Evolutionary conservation across 1,284 basidiomycete species (phyloP), one percentile per base, ranked within the genome.

Genomic region (Trichosporon asahii): DNA sequence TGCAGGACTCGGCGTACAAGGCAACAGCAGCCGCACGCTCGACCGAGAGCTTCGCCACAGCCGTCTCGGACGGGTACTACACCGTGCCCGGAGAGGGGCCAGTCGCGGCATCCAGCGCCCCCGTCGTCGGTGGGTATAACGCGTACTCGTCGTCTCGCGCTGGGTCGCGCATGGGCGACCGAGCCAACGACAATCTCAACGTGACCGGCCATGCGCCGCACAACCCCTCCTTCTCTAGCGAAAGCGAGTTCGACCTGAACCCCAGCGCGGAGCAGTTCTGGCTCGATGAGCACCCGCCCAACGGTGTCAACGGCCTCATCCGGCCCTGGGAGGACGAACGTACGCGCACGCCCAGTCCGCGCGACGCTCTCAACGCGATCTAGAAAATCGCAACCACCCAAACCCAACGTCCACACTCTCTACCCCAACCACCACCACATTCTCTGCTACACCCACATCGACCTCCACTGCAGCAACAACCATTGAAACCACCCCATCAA

Each of bases 181-280:
- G 46, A 2, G 49, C 29, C 18, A 25, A 49, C 46, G 49, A 49
- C 49, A 33, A n/a, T 6, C 35, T 57, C 15, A 23, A 25, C 53
- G 60, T 40, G 44, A 14, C 53, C 8, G 63, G 68, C 8, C 71
- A 72, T 37, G 65, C 46, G 1, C 65, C 49, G 29, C 72, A 73
- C 65, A 66, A 70, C 53, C 72, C 70, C 40, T 44, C 27, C 15
- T 66, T 70, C 66, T 73, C 72, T 18, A 72, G 71, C 46, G 73
- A 74, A 35, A 70, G 70, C 68, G 76, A 77, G 60, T 74, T 69
- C 65, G 71, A 69, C 61, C 69, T 66, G n/a, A 57, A 65, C 35
- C 49, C 70, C 12, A 70, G 67, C 27, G 76, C 74, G 40, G 68
- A 73, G 31, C 72, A 72, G 18, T 77, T 77, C 63, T 70, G 68